phyloP scores from a whole-genome alignment of 441 rosid genomes.

The Populus hybrid region DNA sequence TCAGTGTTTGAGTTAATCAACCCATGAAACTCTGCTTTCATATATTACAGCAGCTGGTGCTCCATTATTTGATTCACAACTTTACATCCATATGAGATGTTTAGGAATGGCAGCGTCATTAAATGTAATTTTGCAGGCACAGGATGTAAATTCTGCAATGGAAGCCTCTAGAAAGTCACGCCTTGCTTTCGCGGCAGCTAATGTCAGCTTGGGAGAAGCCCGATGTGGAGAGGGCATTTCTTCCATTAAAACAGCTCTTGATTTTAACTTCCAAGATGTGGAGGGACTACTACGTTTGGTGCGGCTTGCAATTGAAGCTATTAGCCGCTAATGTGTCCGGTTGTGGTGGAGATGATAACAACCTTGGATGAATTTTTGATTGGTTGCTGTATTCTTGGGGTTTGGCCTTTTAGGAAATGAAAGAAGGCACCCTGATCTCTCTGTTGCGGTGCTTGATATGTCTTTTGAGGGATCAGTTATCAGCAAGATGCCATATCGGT shows the following conservation, averaged over 20 bases:
- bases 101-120: slow-evolving; percentile 7
- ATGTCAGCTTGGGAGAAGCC: slow-evolving; percentile 44
- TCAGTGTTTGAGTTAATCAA: background rate
- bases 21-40: background rate
- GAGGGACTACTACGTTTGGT: slow-evolving; percentile 77
- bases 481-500: slow-evolving; percentile 9
- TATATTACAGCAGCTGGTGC: slow-evolving; percentile 1
- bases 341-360: slow-evolving; percentile 27
- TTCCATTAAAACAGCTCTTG: slow-evolving; percentile 80
- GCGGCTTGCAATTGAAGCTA: slow-evolving; percentile 81
- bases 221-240: slow-evolving; percentile 54
- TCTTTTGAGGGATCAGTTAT: slow-evolving; percentile 18
- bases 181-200: slow-evolving; percentile 61
- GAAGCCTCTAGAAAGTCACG: slow-evolving; percentile 90
- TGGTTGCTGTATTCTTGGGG: slow-evolving; percentile 20
- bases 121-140: slow-evolving; percentile 55
- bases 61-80: background rate
- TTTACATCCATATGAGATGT: background rate
- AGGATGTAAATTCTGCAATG: slow-evolving; percentile 80
- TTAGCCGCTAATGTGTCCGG: slow-evolving; percentile 45
- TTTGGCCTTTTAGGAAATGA: slow-evolving; percentile 12
- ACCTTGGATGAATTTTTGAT: slow-evolving; percentile 24
- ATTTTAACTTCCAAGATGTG: slow-evolving; percentile 89
- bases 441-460: slow-evolving; percentile 15
- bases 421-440: slow-evolving; percentile 17